Evolutionary conservation across 2,329 filamentous ascomycete genomes (phyloP).

Genomic region (Dothideomycetidae sp.): DNA sequence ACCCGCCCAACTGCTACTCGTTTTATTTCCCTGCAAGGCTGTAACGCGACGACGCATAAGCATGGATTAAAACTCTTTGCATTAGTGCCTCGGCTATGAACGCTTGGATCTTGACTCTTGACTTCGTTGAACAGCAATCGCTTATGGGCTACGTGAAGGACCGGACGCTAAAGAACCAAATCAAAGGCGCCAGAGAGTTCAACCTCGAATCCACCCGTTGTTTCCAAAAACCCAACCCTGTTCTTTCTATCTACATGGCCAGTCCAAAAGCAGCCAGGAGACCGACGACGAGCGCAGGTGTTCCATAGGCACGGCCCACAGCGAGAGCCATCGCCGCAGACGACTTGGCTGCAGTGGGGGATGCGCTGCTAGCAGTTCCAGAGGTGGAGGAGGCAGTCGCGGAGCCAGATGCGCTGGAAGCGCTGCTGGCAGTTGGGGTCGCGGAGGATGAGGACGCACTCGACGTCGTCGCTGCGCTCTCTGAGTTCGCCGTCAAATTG

Average conservation of each 20-base stretch:
- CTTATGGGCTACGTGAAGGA: background rate
- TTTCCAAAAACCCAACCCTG: too few species aligned
- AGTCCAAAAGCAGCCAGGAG: slow-evolving; percentile 43
- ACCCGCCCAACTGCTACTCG: too few species aligned
- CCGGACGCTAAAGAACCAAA: background rate
- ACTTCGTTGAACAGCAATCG: background rate
- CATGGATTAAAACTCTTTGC: too few species aligned
- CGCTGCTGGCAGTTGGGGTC: slow-evolving; percentile 15
- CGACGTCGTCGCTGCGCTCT: slow-evolving; percentile 19
- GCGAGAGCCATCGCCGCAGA: slow-evolving; percentile 33
- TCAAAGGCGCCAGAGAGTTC: too few species aligned
- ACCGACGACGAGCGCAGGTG: slow-evolving; percentile 37
- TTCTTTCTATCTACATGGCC: slow-evolving; percentile 39
- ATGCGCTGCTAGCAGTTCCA: slow-evolving; percentile 17
- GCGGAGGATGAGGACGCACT: slow-evolving; percentile 16
- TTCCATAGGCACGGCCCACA: slow-evolving; percentile 37
- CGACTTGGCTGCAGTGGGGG: slow-evolving; percentile 17
- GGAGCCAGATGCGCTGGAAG: slow-evolving; percentile 19
- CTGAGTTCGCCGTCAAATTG: slow-evolving; percentile 30
- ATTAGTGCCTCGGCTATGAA: background rate
- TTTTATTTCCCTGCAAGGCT: too few species aligned
- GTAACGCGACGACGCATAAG: too few species aligned
- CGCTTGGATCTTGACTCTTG: background rate
- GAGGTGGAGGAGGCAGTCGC: slow-evolving; percentile 10
- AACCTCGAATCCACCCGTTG: too few species aligned